Conservation (phyloP, 1,284 basidiomycete species). For the Moniliophthora roreri region DNA sequence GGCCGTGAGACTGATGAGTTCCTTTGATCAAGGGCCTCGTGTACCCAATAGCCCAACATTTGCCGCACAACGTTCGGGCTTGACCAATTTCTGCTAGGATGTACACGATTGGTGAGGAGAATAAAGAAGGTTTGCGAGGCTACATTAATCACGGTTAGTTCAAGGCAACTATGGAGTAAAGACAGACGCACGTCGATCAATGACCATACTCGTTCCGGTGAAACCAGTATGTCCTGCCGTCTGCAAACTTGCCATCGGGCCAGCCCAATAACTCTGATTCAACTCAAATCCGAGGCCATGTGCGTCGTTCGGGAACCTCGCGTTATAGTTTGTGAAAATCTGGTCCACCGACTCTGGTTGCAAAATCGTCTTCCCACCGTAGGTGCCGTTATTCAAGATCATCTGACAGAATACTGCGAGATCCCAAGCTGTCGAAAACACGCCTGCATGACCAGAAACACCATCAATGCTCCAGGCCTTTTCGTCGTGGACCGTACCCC, state of each 20-base stretch:
- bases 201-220: constrained; percentile 24
- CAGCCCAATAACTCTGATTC: constrained; percentile 26
- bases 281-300: constrained; percentile 27
- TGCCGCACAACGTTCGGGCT: constrained; percentile 25
- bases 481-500: constrained; percentile 29
- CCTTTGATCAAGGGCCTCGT: no score
- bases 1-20: no score
- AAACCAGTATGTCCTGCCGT: constrained; percentile 26
- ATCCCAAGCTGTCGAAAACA: constrained; percentile 25
- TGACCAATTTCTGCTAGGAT: constrained; percentile 26
- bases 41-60: constrained; percentile 19
- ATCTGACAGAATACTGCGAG: constrained; percentile 29
- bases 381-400: constrained; percentile 28
- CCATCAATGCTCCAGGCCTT: constrained; percentile 28
- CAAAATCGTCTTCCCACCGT: constrained; percentile 20
- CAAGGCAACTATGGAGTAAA: background rate
- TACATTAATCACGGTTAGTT: constrained; percentile 12
- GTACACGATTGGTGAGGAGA: constrained; percentile 24
- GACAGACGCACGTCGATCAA: constrained; percentile 25
- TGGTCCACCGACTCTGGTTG: constrained; percentile 23
- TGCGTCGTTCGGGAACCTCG: constrained; percentile 23
- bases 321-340: constrained; percentile 26
- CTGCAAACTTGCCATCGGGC: constrained; percentile 23
- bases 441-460: constrained; percentile 26
- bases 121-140: constrained; percentile 27